These are phyloP conservation scores for Kuraishia ogatae DNA, from an alignment of 805 yeast genomes.

Conservation along the genomic window DNA sequence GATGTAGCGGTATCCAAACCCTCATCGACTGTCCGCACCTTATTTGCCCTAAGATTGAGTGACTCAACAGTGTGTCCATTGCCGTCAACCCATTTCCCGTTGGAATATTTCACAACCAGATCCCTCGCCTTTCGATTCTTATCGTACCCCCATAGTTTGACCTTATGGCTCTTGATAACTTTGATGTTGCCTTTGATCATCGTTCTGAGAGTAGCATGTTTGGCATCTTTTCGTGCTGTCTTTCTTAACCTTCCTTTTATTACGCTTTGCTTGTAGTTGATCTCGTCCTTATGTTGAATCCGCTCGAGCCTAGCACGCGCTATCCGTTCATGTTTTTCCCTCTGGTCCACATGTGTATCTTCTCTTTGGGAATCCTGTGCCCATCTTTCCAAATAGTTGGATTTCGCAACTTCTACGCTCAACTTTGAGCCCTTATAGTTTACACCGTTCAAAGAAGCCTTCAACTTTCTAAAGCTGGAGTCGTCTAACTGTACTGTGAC, in stretches of 20 bases:
- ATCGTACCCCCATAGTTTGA: conserved; percentile 87
- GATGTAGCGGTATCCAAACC: conserved; percentile 1
- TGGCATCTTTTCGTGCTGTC: conserved; percentile 41
- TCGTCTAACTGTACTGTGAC: conserved; percentile 47
- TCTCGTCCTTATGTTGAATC: conserved; percentile 35
- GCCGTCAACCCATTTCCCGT: conserved; percentile 75
- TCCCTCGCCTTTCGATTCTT: conserved; percentile 55
- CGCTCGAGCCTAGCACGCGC: conserved; percentile 26
- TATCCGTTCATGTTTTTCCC: conserved; percentile 22
- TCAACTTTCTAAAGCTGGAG: conserved; percentile 38
- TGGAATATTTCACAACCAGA: conserved; percentile 50
- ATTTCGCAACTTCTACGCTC: conserved; percentile 53
- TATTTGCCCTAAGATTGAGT: conserved; percentile 6
- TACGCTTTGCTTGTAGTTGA: conserved; percentile 19
- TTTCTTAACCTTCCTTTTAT: conserved; percentile 53
- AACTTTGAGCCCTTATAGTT: conserved; percentile 68
- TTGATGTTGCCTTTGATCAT: conserved; percentile 48
- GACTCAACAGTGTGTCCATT: conserved; percentile 73
- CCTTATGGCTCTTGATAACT: conserved; percentile 53
- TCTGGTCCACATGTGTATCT: conserved; percentile 19
- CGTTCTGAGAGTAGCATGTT: conserved; percentile 57
- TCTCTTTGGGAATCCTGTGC: conserved; percentile 34
- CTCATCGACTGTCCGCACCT: conserved; percentile 3
- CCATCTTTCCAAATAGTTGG: conserved; percentile 40
- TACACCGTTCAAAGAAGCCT: conserved; percentile 56